A percentile compares a stretch with the other conserved stretches of the same genome.
phyloP scores from a whole-genome alignment of 2,329 filamentous ascomycete species.

The Trichothecium sympodiale region DNA sequence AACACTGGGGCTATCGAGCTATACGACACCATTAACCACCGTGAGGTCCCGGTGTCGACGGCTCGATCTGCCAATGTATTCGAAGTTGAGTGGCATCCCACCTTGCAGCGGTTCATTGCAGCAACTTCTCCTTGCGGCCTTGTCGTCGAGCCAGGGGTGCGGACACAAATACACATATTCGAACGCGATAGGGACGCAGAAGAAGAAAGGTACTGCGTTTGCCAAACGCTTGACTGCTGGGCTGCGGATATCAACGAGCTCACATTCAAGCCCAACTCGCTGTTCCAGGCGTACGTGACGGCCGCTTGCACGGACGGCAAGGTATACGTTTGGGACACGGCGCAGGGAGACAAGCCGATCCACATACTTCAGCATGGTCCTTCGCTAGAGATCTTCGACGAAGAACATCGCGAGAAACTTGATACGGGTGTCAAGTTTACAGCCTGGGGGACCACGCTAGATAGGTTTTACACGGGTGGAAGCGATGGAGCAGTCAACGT shows the following conservation, averaged over 20 bases:
- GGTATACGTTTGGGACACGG: conserved; percentile 53
- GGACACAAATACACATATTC: conserved; percentile 49
- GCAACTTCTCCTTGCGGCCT: conserved; percentile 43
- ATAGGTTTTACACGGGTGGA: conserved; percentile 52
- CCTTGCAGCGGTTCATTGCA: conserved; percentile 38
- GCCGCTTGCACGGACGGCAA: conserved; percentile 51
- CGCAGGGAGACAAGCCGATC: conserved; percentile 40
- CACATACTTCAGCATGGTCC: conserved; percentile 44
- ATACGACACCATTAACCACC: conserved; percentile 38
- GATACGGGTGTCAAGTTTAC: conserved; percentile 55
- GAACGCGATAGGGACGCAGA: conserved; percentile 15
- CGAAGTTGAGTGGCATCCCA: conserved; percentile 53
- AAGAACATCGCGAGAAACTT: conserved; percentile 38
- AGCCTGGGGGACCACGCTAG: conserved; percentile 45
- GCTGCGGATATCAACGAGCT: conserved; percentile 54
- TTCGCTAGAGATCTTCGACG: conserved; percentile 25
- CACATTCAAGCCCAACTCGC: conserved; percentile 44
- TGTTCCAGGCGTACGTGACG: conserved; percentile 39
- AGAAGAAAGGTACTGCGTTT: conserved; percentile 25
- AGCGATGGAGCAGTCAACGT: conserved; percentile 53
- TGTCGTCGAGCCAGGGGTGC: conserved; percentile 30
- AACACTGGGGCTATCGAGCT: conserved; percentile 49
- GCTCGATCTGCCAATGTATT: conserved; percentile 50
- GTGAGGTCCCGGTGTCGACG: conserved; percentile 35
- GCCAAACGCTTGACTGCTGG: conserved; percentile 46